Base-by-base conservation (phyloP, 2,329 filamentous ascomycete genomes). In the Thielaviopsis euricoi region DNA sequence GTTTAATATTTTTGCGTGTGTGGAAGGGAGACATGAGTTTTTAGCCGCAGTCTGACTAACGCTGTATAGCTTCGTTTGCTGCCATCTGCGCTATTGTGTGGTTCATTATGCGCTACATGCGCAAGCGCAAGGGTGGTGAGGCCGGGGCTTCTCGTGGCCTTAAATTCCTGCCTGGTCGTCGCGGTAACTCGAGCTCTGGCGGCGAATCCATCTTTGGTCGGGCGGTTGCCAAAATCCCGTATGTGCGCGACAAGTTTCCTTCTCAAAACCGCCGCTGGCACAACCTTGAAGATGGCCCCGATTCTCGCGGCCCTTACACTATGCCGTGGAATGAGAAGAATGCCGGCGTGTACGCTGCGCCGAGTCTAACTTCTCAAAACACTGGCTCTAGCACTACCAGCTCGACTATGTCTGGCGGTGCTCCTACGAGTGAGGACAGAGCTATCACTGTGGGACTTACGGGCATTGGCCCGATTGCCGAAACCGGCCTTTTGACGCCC, bases 21-120 rank as follows among this genome's bases (percentile, higher is more conserved):
- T 9, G 6, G 17, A 10, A 4, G 37, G 6, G n/a, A n/a, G n/a
- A n/a, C n/a, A n/a, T n/a, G n/a, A n/a, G n/a, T n/a, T n/a, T n/a
- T n/a, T n/a, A n/a, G n/a, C n/a, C n/a, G n/a, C n/a, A 13, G 3
- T 40, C 19, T 13, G 17, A n/a, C 53, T 55, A 55, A 40, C 19
- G 1, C 21, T 48, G 43, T 19, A 40, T 12, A 58, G 59, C 53
- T 7, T 58, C 57, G 3, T 57, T 57, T 46, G 59, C 56, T 4
- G n/a, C 58, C 13, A 43, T 60, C 12, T 58, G 53, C 23, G 56
- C 22, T 5, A 17, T 50, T 22, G 29, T 52, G 15, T 60, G 59
- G 59, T 52, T 60, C 21, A 15, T 60, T 19, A 52, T 57, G 59
- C 59, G 59, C 25, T 51, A 52, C 15, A 49, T 54, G 40, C 53